Conservation (phyloP, 768 basidiomycete species). For the Podaxis sp. region DNA sequence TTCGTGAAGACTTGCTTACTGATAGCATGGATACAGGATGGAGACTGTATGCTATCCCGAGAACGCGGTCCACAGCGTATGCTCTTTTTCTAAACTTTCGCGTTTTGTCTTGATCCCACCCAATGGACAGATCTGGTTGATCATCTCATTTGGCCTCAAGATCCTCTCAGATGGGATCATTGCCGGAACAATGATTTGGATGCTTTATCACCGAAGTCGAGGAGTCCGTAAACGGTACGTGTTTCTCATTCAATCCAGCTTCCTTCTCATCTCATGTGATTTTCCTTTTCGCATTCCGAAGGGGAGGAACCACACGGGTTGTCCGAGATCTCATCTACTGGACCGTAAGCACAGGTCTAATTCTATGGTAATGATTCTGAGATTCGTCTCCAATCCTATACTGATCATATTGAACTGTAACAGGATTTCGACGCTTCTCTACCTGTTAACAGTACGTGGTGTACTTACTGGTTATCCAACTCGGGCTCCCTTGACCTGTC, state of each 20-base stretch:
- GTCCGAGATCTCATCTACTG: slow-evolving; percentile 4
- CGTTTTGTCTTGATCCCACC: not conserved
- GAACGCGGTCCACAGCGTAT: not conserved
- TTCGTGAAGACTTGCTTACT: not conserved
- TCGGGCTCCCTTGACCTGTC: not conserved
- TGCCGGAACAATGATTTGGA: slow-evolving; percentile 5
- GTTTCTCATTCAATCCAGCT: not conserved
- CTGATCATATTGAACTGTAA: not conserved
- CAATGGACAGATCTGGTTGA: not conserved
- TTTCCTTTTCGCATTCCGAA: not conserved
- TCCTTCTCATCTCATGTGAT: not conserved
- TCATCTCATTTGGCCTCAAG: not conserved
- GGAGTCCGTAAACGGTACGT: not conserved
- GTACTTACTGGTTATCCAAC: not conserved
- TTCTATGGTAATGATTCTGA: not conserved
- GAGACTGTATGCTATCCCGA: not conserved
- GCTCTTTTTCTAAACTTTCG: not conserved
- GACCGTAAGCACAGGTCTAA: not conserved
- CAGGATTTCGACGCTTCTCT: slow-evolving; percentile 1
- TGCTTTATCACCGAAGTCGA: slow-evolving; percentile 1
- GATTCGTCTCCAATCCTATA: not conserved
- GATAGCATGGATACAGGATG: not conserved
- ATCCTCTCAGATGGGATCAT: slow-evolving; percentile 9
- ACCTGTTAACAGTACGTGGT: not conserved
- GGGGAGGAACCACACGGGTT: slow-evolving; percentile 1